These are phyloP conservation scores for Umbelopsis sp. DNA, from an alignment of 192 early-diverging fungal species.

Conservation along the genomic window DNA sequence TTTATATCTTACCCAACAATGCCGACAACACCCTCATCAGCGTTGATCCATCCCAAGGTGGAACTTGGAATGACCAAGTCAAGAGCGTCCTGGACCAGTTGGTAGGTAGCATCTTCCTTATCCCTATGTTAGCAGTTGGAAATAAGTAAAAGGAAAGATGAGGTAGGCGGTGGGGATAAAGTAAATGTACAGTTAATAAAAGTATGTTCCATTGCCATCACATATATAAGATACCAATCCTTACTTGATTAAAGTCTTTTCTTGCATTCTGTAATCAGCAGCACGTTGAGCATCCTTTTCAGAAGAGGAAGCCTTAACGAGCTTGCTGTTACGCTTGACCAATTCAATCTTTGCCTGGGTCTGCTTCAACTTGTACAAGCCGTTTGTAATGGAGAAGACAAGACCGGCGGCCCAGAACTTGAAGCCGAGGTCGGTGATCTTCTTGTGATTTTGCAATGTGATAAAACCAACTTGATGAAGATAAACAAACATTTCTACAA, in stretches of 20 bases:
- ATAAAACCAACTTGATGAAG: conserved; percentile 59
- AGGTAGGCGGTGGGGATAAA: too few relatives aligned
- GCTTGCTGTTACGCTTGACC: conserved; percentile 25
- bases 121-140: too few relatives aligned
- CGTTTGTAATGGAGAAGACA: conserved; percentile 58
- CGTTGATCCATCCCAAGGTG: conserved; percentile 61
- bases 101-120: conserved; percentile 43
- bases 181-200: neutral
- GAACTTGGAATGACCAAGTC: conserved; percentile 73
- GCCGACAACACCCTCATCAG: conserved; percentile 72
- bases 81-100: conserved; percentile 67
- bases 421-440: conserved; percentile 55
- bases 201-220: too few relatives aligned
- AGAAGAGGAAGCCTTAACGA: conserved; percentile 22
- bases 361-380: conserved; percentile 67
- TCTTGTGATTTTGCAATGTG: conserved; percentile 67
- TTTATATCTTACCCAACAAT: conserved; percentile 57
- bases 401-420: conserved; percentile 73
- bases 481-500: conserved; percentile 64
- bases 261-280: conserved; percentile 40
- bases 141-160: too few relatives aligned
- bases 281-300: conserved; percentile 34
- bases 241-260: conserved; percentile 49
- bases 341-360: conserved; percentile 48
- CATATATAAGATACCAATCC: neutral